Evolutionary conservation across 495 filamentous ascomycete species (phyloP).

Genomic region (Tuber indicum): DNA sequence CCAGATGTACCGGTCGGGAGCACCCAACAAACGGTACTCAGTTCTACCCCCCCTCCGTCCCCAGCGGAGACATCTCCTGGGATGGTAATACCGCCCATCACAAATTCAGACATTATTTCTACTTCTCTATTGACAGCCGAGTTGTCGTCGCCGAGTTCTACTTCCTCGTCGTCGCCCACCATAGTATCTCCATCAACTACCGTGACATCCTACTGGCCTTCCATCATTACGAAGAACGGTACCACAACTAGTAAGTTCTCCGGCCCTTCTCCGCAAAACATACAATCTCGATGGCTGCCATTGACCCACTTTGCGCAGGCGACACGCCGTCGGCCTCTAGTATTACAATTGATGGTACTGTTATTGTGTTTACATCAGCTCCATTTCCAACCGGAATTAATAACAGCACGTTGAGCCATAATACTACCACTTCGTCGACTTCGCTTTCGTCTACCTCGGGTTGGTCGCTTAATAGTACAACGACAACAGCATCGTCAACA

Average conservation of each 20-base stretch:
- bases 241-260: slow-evolving; percentile 30
- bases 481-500: slow-evolving; percentile 11
- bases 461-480: slow-evolving; percentile 17
- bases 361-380: slow-evolving; percentile 23
- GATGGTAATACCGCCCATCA: slow-evolving; percentile 22
- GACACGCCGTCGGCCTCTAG: slow-evolving; percentile 19
- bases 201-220: slow-evolving; percentile 29
- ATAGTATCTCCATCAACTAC: slow-evolving; percentile 21
- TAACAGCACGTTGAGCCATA: slow-evolving; percentile 18
- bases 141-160: slow-evolving; percentile 18
- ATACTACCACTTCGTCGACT: slow-evolving; percentile 13
- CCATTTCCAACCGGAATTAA: slow-evolving; percentile 13
- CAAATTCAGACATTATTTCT: slow-evolving; percentile 10
- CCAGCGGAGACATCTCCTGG: slow-evolving; percentile 34
- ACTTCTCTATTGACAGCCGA: slow-evolving; percentile 11
- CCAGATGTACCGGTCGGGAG: slow-evolving; percentile 28
- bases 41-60: slow-evolving; percentile 37
- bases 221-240: slow-evolving; percentile 20
- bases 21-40: slow-evolving; percentile 33
- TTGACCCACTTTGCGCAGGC: slow-evolving; percentile 18
- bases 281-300: slow-evolving; percentile 15
- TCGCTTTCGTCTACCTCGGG: slow-evolving; percentile 14
- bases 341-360: slow-evolving; percentile 27
- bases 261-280: not conserved
- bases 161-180: not conserved